Evolutionary conservation across 1,284 basidiomycete species (phyloP).

Genomic region (Cryptococcus sp.): DNA sequence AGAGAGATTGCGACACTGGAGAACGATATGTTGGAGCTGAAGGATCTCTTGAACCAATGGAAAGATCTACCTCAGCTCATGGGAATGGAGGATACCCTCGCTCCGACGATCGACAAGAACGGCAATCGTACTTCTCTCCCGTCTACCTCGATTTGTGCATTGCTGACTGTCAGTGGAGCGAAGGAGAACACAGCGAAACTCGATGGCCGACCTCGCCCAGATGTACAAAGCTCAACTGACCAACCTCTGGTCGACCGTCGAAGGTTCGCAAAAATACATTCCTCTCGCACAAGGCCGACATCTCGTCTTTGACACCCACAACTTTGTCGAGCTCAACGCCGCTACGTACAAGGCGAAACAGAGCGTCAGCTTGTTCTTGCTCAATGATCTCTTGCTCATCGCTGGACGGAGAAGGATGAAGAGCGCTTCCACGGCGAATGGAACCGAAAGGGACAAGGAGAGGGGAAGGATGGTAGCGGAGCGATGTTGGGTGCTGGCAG

Average conservation of each 20-base stretch:
- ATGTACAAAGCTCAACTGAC: conserved; percentile 94
- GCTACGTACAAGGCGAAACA: conserved; percentile 93
- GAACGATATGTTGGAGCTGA: conserved; percentile 96
- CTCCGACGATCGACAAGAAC: conserved; percentile 40
- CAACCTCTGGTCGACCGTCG: conserved; percentile 80
- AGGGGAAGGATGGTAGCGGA: conserved; percentile 79
- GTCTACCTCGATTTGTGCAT: neutral
- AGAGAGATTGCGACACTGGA: conserved; percentile 94
- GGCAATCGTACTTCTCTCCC: conserved; percentile 28
- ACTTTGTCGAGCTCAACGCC: conserved; percentile 78
- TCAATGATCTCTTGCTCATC: conserved; percentile 87
- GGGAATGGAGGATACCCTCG: conserved; percentile 65
- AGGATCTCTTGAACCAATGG: conserved; percentile 89
- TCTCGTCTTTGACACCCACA: conserved; percentile 78
- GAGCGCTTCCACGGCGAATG: conserved; percentile 34
- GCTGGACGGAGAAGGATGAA: conserved; percentile 55
- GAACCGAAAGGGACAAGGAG: conserved; percentile 47
- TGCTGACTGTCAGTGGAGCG: conserved; percentile 48
- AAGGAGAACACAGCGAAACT: conserved; percentile 71
- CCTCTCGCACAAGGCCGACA: conserved; percentile 86
- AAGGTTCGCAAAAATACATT: conserved; percentile 94
- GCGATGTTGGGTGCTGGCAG: conserved; percentile 81
- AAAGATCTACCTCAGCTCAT: conserved; percentile 88
- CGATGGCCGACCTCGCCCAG: conserved; percentile 84
- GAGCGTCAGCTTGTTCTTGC: conserved; percentile 78